These are phyloP conservation scores for Backusella luteola DNA, from an alignment of 192 early-diverging fungal species.

Conservation along the genomic window DNA sequence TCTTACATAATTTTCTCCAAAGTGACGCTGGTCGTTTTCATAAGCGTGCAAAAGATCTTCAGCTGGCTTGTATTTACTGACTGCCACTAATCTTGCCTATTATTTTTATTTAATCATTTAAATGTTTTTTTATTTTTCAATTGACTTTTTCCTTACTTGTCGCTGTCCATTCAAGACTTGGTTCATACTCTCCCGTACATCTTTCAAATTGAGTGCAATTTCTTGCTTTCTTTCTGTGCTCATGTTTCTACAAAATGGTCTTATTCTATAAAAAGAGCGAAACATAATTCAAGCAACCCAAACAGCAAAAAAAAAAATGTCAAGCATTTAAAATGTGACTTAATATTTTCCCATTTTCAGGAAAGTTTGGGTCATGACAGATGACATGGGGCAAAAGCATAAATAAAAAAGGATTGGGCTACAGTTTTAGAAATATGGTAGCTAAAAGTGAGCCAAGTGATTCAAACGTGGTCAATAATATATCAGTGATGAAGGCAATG, in stretches of 20 bases:
- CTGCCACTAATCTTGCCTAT: slow-evolving; percentile 79
- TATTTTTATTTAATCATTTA: not conserved
- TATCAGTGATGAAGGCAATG: no score
- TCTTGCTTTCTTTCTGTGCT: slow-evolving; percentile 1
- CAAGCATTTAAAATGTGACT: no score
- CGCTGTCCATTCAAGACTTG: not conserved
- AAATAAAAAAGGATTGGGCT: no score
- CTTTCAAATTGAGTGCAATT: not conserved
- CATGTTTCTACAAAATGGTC: slow-evolving; percentile 8
- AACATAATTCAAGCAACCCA: not conserved
- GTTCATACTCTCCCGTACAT: not conserved
- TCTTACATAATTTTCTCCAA: slow-evolving; percentile 95
- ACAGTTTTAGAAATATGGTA: no score
- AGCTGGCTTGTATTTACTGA: slow-evolving; percentile 90
- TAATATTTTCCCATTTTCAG: no score
- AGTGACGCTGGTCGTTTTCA: slow-evolving; percentile 84
- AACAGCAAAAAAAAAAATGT: no score
- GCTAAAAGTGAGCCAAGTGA: no score
- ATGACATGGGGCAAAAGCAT: no score
- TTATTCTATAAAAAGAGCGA: not conserved
- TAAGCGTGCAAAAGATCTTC: slow-evolving; percentile 79
- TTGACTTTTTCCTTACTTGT: not conserved
- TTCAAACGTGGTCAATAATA: no score
- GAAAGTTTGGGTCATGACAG: no score
- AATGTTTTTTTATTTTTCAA: not conserved